Conservation (phyloP, 2,329 filamentous ascomycete species). For the Dryadomyces sulphureus region DNA sequence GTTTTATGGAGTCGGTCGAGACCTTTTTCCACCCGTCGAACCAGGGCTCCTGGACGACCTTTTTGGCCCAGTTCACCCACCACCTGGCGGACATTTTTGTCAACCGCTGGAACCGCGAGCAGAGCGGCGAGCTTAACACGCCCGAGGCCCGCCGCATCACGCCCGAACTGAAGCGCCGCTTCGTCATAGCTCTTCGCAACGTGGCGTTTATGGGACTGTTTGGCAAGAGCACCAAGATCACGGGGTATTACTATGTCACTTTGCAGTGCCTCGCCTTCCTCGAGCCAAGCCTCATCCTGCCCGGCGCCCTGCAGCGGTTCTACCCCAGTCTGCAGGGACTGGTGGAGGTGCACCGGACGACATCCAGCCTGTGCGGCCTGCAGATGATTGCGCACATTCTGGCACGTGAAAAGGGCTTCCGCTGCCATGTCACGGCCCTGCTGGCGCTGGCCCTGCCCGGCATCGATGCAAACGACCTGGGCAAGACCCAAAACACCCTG, state of each 20-base stretch:
- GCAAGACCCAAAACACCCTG: constrained; percentile 88
- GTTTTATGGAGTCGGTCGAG: constrained; percentile 84
- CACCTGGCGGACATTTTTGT: constrained; percentile 94
- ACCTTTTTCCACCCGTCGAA: constrained; percentile 99
- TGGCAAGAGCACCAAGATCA: constrained; percentile 82
- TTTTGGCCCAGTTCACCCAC: constrained; percentile 78
- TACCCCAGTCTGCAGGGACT: constrained; percentile 94
- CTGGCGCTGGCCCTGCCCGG: constrained; percentile 87
- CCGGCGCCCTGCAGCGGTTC: constrained; percentile 85
- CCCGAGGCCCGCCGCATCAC: constrained; percentile 68
- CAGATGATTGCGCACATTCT: constrained; percentile 88
- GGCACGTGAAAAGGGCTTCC: constrained; percentile 85
- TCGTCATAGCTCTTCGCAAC: constrained; percentile 77
- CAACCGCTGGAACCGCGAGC: constrained; percentile 92
- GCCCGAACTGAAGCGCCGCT: constrained; percentile 68
- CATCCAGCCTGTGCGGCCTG: constrained; percentile 79
- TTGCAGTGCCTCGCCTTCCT: constrained; percentile 81
- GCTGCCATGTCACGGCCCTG: constrained; percentile 88
- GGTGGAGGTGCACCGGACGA: constrained; percentile 92
- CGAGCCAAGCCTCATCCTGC: constrained; percentile 81
- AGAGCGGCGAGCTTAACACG: constrained; percentile 79
- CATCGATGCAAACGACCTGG: constrained; percentile 93
- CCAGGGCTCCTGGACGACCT: constrained; percentile 79
- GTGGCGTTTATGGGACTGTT: constrained; percentile 98
- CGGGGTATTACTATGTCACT: constrained; percentile 81